Conservation (phyloP, 148 eudicot genomes). For the Chenopodium formosanum region DNA sequence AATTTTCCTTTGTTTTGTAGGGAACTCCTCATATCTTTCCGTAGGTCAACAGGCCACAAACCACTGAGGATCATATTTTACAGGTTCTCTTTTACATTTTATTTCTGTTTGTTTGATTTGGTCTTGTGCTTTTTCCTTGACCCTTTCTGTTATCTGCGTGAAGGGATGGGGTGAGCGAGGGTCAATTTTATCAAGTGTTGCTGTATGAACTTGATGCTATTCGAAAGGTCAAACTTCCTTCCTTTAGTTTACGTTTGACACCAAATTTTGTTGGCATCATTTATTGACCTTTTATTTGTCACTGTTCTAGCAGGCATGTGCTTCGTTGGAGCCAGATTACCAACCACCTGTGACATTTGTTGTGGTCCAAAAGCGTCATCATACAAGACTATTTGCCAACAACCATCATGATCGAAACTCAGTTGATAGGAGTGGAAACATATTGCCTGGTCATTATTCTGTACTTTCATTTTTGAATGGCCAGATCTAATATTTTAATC, state of each 20-base stretch:
- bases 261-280: background rate
- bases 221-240: slow-evolving; percentile 46
- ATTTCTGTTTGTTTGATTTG: background rate
- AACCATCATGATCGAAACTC: slow-evolving; percentile 55
- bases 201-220: slow-evolving; percentile 78
- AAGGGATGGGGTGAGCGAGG: slow-evolving; percentile 92
- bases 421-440: slow-evolving; percentile 69
- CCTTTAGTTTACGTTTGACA: background rate
- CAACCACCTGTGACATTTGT: slow-evolving; percentile 94
- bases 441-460: slow-evolving; percentile 57
- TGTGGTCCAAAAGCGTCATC: slow-evolving; percentile 91
- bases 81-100: slow-evolving; percentile 41
- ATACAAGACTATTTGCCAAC: slow-evolving; percentile 79
- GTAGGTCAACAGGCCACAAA: slow-evolving; percentile 61
- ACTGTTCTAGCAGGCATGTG: slow-evolving; percentile 58
- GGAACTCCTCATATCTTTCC: slow-evolving; percentile 82
- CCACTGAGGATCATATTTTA: slow-evolving; percentile 83
- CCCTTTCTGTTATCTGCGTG: background rate
- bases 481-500: background rate
- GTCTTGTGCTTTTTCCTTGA: background rate
- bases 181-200: slow-evolving; percentile 81
- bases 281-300: background rate
- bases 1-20: slow-evolving; percentile 32
- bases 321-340: slow-evolving; percentile 79
- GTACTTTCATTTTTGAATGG: background rate